Evolutionary conservation across 1,284 basidiomycete species (phyloP).

Genomic region (Phellinidium pouzarii): DNA sequence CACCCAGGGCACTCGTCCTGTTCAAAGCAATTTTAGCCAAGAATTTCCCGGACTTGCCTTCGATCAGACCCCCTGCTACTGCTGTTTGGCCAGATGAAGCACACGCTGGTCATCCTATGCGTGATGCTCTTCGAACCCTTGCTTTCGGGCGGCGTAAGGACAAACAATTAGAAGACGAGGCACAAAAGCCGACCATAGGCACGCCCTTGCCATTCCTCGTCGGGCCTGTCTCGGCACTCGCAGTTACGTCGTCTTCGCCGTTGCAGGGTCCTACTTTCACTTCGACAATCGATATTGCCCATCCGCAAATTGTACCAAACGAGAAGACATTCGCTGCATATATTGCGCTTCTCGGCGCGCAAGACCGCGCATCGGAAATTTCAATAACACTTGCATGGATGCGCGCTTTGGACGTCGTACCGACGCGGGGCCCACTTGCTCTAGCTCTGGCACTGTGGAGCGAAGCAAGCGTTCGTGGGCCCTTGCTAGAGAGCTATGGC

Average conservation of each 20-base stretch:
- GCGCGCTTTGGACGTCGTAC: conserved; percentile 50
- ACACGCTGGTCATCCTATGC: not conserved
- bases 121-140: conserved; percentile 8
- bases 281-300: conserved; percentile 15
- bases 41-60: conserved; percentile 35
- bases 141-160: conserved; percentile 1
- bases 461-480: conserved; percentile 58
- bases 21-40: conserved; percentile 47
- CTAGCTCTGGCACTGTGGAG: conserved; percentile 63
- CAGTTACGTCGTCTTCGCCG: not conserved
- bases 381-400: conserved; percentile 76
- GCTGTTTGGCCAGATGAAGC: conserved; percentile 27
- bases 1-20: conserved; percentile 38
- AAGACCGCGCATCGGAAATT: conserved; percentile 48
- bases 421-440: conserved; percentile 49
- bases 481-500: conserved; percentile 42
- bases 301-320: conserved; percentile 42
- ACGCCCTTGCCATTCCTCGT: not conserved
- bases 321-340: conserved; percentile 52
- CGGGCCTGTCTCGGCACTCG: not conserved
- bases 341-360: conserved; percentile 55
- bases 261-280: conserved; percentile 4
- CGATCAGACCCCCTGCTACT: conserved; percentile 25
- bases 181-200: not conserved
- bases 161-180: not conserved